phyloP scores from a whole-genome alignment of 805 yeast genomes.

The Yamadazyma akitaensis region DNA sequence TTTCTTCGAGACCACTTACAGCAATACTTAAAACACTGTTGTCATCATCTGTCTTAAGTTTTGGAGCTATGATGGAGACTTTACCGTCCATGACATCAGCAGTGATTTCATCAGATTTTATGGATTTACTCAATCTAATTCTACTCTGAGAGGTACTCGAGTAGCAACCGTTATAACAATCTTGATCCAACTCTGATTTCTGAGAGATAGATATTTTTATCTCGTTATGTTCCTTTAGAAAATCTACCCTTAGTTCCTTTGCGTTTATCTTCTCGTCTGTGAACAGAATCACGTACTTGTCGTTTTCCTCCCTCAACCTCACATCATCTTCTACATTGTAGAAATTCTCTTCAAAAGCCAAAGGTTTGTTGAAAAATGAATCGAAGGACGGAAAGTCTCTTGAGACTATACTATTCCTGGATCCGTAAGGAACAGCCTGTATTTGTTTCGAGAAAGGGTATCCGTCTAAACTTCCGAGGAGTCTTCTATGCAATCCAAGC shows the following conservation, averaged over 20 bases:
- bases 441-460: conserved; percentile 6
- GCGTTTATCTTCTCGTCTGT: conserved; percentile 13
- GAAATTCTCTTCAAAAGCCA: conserved; percentile 9
- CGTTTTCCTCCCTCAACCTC: conserved; percentile 20
- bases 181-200: conserved; percentile 14
- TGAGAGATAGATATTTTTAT: conserved; percentile 13
- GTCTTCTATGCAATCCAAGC: conserved; percentile 9
- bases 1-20: conserved; percentile 2
- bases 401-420: conserved; percentile 4
- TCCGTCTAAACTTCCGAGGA: conserved; percentile 3
- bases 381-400: conserved; percentile 3
- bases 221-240: conserved; percentile 19
- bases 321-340: conserved; percentile 12
- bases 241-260: conserved; percentile 21
- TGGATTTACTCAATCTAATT: conserved; percentile 19
- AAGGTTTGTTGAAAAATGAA: conserved; percentile 8
- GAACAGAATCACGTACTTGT: conserved; percentile 20
- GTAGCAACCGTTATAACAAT: conserved; percentile 6
- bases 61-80: conserved; percentile 19
- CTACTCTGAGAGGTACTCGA: conserved; percentile 16
- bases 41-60: conserved; percentile 9
- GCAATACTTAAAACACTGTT: conserved; percentile 8
- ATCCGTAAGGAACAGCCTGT: conserved; percentile 7
- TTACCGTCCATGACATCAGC: conserved; percentile 19
- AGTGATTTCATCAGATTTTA: conserved; percentile 17